Percentiles rank a stretch among this genome's conserved stretches.
Evolutionary conservation across 1,284 basidiomycete species (phyloP).

Genomic region (Heterobasidion irregulare): DNA sequence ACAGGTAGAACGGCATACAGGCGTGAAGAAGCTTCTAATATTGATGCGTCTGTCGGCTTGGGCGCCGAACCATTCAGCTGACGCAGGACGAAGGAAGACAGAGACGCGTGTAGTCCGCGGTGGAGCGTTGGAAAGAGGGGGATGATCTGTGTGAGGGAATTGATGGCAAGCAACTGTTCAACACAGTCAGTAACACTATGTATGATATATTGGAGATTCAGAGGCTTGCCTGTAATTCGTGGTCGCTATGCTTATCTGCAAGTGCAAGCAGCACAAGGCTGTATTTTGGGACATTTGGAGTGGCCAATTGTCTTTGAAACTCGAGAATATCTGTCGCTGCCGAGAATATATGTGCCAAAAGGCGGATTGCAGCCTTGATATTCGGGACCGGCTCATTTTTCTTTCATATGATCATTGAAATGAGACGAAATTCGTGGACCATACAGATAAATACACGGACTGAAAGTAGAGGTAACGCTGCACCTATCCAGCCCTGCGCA

Average conservation of each 20-base stretch:
- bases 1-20: constrained; percentile 56
- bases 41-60: constrained; percentile 25
- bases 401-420: constrained; percentile 30
- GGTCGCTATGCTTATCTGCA: constrained; percentile 40
- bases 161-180: constrained; percentile 40
- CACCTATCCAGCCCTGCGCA: constrained; percentile 62
- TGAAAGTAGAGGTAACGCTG: constrained; percentile 55
- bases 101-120: constrained; percentile 37
- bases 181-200: constrained; percentile 17
- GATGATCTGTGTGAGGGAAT: constrained; percentile 47
- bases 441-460: constrained; percentile 35
- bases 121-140: constrained; percentile 59
- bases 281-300: constrained; percentile 66
- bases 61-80: constrained; percentile 47
- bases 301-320: constrained; percentile 68
- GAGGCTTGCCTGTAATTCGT: constrained; percentile 41
- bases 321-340: constrained; percentile 51
- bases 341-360: constrained; percentile 53
- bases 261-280: constrained; percentile 46
- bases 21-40: constrained; percentile 42
- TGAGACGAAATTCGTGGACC: constrained; percentile 12
- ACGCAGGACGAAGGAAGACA: constrained; percentile 45
- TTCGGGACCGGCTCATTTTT: constrained; percentile 56
- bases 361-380: constrained; percentile 50
- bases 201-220: background rate